A percentile compares a stretch with the other conserved stretches of the same genome.
Evolutionary conservation across 352 stramenopile species (phyloP).

Genomic region (Pythium oligandrum): DNA sequence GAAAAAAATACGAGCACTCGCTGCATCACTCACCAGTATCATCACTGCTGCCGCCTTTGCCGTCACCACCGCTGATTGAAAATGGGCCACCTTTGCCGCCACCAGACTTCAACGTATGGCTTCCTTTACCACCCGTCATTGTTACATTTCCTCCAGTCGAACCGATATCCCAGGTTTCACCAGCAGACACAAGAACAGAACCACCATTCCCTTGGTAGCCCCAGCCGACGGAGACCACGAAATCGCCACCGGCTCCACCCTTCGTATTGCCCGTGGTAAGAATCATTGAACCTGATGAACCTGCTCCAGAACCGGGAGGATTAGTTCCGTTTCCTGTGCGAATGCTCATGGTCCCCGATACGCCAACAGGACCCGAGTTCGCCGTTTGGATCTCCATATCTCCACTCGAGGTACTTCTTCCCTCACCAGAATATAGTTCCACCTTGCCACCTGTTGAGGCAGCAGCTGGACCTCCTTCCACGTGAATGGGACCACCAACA

Average conservation of each 20-base stretch:
- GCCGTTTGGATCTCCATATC: conserved; percentile 57
- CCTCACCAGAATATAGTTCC: conserved; percentile 48
- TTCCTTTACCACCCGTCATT: conserved; percentile 46
- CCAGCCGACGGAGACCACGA: conserved; percentile 72
- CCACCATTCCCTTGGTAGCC: conserved; percentile 85
- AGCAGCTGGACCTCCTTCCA: conserved; percentile 50
- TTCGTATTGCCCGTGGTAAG: conserved; percentile 73
- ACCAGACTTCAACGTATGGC: conserved; percentile 27
- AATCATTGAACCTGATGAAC: conserved; percentile 66
- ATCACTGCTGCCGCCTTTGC: conserved; percentile 28
- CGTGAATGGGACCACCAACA: conserved; percentile 47
- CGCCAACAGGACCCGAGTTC: conserved; percentile 70
- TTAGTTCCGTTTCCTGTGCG: conserved; percentile 64
- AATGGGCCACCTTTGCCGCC: conserved; percentile 62
- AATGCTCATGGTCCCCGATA: conserved; percentile 71
- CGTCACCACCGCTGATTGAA: conserved; percentile 48
- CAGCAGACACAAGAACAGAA: conserved; percentile 60
- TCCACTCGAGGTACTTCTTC: conserved; percentile 48
- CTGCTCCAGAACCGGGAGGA: conserved; percentile 5
- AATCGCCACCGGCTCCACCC: conserved; percentile 66
- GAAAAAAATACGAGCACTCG: too few species aligned
- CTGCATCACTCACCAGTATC: conserved; percentile 25
- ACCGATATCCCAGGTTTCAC: conserved; percentile 39
- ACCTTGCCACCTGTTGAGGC: conserved; percentile 57
- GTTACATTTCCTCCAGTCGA: conserved; percentile 45